A percentile compares a stretch with the other conserved stretches of the same genome.
Conservation (phyloP, 2,329 filamentous ascomycete genomes). For the Curvularia lunata region DNA sequence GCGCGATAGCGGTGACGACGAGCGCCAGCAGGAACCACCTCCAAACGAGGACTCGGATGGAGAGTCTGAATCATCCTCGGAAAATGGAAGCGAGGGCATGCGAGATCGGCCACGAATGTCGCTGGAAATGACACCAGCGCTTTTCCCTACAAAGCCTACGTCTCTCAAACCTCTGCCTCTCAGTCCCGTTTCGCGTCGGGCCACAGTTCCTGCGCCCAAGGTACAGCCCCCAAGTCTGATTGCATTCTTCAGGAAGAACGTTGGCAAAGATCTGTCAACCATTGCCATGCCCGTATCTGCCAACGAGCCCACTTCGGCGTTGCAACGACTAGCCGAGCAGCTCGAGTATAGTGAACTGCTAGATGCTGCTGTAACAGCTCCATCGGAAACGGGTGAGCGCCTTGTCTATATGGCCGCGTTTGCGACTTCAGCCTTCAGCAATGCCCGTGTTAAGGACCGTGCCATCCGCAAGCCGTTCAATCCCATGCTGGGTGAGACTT, state of each 20-base stretch:
- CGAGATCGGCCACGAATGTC: conserved; percentile 46
- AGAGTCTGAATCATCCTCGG: conserved; percentile 70
- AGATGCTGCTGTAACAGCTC: conserved; percentile 64
- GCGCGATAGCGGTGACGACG: conserved; percentile 66
- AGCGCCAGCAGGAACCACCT: conserved; percentile 41
- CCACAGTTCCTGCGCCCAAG: conserved; percentile 73
- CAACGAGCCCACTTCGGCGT: conserved; percentile 87
- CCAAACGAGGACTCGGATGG: conserved; percentile 53
- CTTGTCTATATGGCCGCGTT: conserved; percentile 88
- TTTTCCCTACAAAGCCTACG: conserved; percentile 80
- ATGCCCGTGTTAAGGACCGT: conserved; percentile 82
- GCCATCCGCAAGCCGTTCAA: conserved; percentile 97
- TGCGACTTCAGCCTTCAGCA: conserved; percentile 85
- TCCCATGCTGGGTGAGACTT: conserved; percentile 94
- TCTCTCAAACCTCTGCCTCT: conserved; percentile 79
- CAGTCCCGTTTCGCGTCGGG: conserved; percentile 70
- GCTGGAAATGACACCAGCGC: conserved; percentile 48
- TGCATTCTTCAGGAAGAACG: conserved; percentile 93
- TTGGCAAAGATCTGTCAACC: conserved; percentile 94
- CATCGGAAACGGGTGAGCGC: conserved; percentile 68
- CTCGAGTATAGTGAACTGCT: conserved; percentile 89
- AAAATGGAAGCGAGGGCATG: conserved; percentile 58
- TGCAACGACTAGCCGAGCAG: conserved; percentile 89
- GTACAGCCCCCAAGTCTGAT: conserved; percentile 88
- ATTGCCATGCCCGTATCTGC: conserved; percentile 98